A percentile compares a stretch with the other conserved stretches of the same genome.
phyloP scores from a whole-genome alignment of 164 flowering plant genomes.

The Houttuynia cordata region DNA sequence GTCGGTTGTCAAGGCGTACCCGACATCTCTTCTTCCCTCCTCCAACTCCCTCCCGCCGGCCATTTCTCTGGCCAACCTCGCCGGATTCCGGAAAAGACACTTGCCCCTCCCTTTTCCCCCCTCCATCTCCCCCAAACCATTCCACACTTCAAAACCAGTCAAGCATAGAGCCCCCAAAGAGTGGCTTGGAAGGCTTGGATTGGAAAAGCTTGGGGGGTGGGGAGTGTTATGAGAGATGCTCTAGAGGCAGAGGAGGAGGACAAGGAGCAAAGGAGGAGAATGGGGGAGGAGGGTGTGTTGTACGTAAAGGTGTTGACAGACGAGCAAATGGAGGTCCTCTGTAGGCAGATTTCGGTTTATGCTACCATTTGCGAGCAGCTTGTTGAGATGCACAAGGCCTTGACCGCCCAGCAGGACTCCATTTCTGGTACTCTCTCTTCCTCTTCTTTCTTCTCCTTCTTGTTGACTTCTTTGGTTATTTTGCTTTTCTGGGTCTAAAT shows the following conservation, averaged over 20 bases:
- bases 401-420: slow-evolving; percentile 46
- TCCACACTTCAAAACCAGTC: background rate
- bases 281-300: slow-evolving; percentile 15
- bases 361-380: slow-evolving; percentile 70
- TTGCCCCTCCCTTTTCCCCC: background rate
- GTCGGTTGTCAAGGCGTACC: too few species aligned
- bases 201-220: background rate
- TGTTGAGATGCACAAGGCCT: slow-evolving; percentile 59
- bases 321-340: slow-evolving; percentile 72
- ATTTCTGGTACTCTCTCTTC: slow-evolving; percentile 31
- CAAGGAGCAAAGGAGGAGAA: background rate
- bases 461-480: background rate
- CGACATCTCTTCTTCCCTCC: too few species aligned
- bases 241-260: background rate
- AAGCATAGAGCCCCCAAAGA: too few species aligned
- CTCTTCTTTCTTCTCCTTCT: background rate
- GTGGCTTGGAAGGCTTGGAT: too few species aligned
- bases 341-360: slow-evolving; percentile 64
- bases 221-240: slow-evolving; percentile 6
- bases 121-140: background rate
- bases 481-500: background rate
- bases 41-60: too few species aligned
- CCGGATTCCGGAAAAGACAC: too few species aligned
- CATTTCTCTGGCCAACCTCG: too few species aligned
- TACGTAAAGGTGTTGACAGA: slow-evolving; percentile 76